These are phyloP conservation scores for Saturnispora ahearnii DNA, from an alignment of 805 yeast species.

Conservation along the genomic window DNA sequence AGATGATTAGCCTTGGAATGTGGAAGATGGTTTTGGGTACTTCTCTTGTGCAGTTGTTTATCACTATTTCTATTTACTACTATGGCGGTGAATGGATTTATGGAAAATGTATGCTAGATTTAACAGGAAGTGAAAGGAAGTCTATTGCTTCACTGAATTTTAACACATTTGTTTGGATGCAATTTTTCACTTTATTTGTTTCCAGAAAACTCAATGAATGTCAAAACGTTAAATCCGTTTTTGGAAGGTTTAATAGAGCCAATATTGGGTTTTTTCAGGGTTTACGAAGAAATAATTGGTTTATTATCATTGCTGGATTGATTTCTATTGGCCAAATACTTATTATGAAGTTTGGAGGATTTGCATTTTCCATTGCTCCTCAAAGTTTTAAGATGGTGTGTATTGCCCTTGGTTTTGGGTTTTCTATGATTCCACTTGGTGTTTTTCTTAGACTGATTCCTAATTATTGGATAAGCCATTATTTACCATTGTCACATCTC, in stretches of 20 bases:
- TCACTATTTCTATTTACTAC: conserved; percentile 78
- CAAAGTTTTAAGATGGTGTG: conserved; percentile 89
- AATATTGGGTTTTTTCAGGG: conserved; percentile 80
- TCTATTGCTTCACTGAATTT: conserved; percentile 80
- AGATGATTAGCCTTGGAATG: conserved; percentile 83
- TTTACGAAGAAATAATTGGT: conserved; percentile 73
- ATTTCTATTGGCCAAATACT: conserved; percentile 80
- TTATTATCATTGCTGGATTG: conserved; percentile 57
- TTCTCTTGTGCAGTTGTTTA: conserved; percentile 62
- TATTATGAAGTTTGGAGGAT: conserved; percentile 96
- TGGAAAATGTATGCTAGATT: conserved; percentile 17
- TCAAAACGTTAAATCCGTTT: conserved; percentile 42
- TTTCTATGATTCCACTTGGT: conserved; percentile 76
- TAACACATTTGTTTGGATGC: conserved; percentile 96
- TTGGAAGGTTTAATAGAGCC: conserved; percentile 48
- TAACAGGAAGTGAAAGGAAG: conserved; percentile 36
- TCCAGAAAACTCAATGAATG: conserved; percentile 87
- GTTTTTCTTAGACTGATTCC: conserved; percentile 70
- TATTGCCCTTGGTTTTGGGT: conserved; percentile 73
- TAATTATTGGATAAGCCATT: conserved; percentile 56
- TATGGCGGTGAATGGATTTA: conserved; percentile 59
- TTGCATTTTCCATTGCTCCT: conserved; percentile 75
- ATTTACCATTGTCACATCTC: conserved; percentile 47
- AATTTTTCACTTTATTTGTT: conserved; percentile 86
- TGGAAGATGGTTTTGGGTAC: conserved; percentile 98